Conservation (phyloP, 2,329 filamentous ascomycete species). For the Penicillium brevicompactum region DNA sequence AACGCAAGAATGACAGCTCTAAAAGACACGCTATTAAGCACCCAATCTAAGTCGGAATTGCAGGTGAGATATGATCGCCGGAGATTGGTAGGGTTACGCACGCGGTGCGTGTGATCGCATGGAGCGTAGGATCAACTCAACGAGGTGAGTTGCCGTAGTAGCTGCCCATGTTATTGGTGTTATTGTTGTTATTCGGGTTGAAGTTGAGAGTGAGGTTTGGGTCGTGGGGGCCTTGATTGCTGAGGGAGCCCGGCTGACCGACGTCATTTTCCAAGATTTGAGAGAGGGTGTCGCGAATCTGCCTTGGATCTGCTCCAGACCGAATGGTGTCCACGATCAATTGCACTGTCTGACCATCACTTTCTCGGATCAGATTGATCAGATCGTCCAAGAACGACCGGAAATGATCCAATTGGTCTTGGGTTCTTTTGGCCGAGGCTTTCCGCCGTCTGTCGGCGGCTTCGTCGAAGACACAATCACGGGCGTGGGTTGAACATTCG, state of each 20-base stretch:
- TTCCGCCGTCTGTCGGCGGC: slow-evolving; percentile 41
- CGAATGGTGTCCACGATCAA: slow-evolving; percentile 31
- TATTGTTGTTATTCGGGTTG: not conserved
- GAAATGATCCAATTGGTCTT: slow-evolving; percentile 34
- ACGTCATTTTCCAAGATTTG: not conserved
- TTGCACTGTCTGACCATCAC: slow-evolving; percentile 22
- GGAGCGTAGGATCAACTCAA: not conserved
- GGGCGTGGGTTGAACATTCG: slow-evolving; percentile 36
- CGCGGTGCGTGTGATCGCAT: not conserved
- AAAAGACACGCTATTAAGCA: slow-evolving; percentile 2
- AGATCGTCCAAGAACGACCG: slow-evolving; percentile 31
- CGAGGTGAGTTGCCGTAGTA: not conserved
- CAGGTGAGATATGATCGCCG: not conserved
- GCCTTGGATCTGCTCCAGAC: slow-evolving; percentile 20
- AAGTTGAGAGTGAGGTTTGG: not conserved
- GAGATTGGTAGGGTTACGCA: not conserved
- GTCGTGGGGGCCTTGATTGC: not conserved
- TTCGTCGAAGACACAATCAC: slow-evolving; percentile 39
- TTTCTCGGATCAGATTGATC: slow-evolving; percentile 27
- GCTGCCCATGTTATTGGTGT: not conserved
- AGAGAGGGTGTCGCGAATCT: slow-evolving; percentile 15
- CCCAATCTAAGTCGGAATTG: not conserved
- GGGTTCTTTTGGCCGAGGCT: slow-evolving; percentile 29
- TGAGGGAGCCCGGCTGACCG: not conserved
- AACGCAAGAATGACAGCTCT: not conserved